Conservation (phyloP, 257 asterid species). For the Solanum bulbocastanum region DNA sequence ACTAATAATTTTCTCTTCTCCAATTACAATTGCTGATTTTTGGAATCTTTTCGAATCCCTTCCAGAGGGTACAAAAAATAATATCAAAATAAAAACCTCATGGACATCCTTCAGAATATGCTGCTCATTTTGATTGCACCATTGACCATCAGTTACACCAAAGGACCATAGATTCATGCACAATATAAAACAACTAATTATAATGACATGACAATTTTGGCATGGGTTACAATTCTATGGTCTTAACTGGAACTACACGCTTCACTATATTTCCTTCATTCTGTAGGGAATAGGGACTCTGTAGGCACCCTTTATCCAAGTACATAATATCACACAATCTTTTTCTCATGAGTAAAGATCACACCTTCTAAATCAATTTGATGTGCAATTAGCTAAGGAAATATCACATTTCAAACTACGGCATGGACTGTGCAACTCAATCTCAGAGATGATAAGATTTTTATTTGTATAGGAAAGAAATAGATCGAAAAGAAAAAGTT, state of each 20-base stretch:
- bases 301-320: neutral
- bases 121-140: neutral
- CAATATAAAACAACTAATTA: neutral
- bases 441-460: neutral
- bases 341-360: neutral
- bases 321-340: neutral
- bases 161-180: neutral
- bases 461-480: neutral
- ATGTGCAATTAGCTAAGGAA: neutral
- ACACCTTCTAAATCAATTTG: neutral
- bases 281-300: neutral
- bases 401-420: neutral
- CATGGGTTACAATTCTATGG: neutral
- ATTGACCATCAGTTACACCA: neutral
- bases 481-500: neutral
- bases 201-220: neutral
- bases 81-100: neutral
- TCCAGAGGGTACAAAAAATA: neutral
- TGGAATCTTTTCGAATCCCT: neutral
- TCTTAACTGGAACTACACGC: neutral
- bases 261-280: neutral
- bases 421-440: neutral
- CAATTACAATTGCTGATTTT: neutral
- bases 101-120: neutral
- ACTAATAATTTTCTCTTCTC: neutral